phyloP scores from a whole-genome alignment of 169 alveolate genomes.

The Plasmodium vinckei region DNA sequence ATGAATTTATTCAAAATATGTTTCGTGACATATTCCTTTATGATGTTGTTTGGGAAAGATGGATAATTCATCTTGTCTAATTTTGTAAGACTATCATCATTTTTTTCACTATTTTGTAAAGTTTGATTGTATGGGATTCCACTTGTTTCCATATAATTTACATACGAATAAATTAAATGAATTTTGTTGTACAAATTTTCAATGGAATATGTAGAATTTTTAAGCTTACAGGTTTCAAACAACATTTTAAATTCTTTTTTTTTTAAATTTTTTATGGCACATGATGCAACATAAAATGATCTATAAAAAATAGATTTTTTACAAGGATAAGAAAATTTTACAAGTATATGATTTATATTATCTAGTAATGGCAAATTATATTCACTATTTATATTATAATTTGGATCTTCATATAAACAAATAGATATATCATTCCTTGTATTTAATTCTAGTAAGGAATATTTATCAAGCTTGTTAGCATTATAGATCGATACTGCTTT shows the following conservation, averaged over 20 bases:
- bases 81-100: not conserved
- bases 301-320: constrained; percentile 36
- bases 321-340: constrained; percentile 38
- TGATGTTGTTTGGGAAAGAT: constrained; percentile 22
- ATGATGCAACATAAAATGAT: constrained; percentile 45
- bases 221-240: constrained; percentile 33
- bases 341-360: constrained; percentile 32
- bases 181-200: constrained; percentile 38
- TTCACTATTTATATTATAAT: constrained; percentile 29
- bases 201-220: constrained; percentile 40
- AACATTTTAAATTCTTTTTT: constrained; percentile 20
- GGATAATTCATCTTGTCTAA: not conserved
- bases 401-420: constrained; percentile 54
- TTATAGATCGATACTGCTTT: constrained; percentile 68
- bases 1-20: constrained; percentile 32
- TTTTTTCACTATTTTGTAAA: not conserved
- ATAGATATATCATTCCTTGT: constrained; percentile 41
- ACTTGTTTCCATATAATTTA: constrained; percentile 6
- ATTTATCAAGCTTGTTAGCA: constrained; percentile 47
- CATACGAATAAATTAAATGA: constrained; percentile 21
- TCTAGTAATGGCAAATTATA: constrained; percentile 15
- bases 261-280: constrained; percentile 30
- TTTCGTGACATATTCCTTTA: constrained; percentile 16
- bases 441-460: constrained; percentile 18
- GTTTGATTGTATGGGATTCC: not conserved